phyloP scores from a whole-genome alignment of 306 rosid genomes.

The Chamaecrista fasciculata region DNA sequence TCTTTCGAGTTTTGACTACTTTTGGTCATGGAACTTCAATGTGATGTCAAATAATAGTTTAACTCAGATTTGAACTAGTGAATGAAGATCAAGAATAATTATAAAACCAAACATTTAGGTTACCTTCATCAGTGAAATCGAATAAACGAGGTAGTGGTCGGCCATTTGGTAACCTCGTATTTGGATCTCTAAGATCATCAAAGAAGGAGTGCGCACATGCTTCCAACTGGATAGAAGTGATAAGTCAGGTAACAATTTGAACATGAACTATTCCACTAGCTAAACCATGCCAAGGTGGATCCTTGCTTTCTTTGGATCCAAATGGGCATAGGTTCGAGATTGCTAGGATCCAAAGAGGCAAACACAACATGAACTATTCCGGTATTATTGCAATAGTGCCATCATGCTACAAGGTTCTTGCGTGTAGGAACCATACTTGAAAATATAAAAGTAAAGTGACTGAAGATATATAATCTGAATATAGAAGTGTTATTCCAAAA shows the following conservation, averaged over 20 bases:
- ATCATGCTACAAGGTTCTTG: not conserved
- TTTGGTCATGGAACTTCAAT: not conserved
- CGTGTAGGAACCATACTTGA: not conserved
- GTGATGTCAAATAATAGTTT: too few relatives aligned
- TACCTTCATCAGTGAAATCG: slow-evolving; percentile 88
- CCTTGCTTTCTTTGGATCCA: too few relatives aligned
- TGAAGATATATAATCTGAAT: not conserved
- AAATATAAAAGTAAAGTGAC: not conserved
- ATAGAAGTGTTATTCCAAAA: not conserved
- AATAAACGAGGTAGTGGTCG: slow-evolving; percentile 73
- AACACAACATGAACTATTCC: not conserved
- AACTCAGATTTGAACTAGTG: too few relatives aligned
- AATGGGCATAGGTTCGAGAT: too few relatives aligned
- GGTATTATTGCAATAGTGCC: not conserved
- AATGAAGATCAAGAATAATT: too few relatives aligned
- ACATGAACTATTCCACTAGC: not conserved
- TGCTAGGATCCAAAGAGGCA: too few relatives aligned
- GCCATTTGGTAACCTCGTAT: slow-evolving; percentile 70
- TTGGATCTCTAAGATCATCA: slow-evolving; percentile 78
- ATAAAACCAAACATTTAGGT: not conserved
- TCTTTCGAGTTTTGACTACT: too few relatives aligned
- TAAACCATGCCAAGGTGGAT: too few relatives aligned
- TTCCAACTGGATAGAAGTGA: slow-evolving; percentile 59
- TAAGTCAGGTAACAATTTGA: not conserved
- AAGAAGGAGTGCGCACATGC: slow-evolving; percentile 95